phyloP scores from a whole-genome alignment of 805 yeast species.

The Wickerhamomyces subpelliculosus region DNA sequence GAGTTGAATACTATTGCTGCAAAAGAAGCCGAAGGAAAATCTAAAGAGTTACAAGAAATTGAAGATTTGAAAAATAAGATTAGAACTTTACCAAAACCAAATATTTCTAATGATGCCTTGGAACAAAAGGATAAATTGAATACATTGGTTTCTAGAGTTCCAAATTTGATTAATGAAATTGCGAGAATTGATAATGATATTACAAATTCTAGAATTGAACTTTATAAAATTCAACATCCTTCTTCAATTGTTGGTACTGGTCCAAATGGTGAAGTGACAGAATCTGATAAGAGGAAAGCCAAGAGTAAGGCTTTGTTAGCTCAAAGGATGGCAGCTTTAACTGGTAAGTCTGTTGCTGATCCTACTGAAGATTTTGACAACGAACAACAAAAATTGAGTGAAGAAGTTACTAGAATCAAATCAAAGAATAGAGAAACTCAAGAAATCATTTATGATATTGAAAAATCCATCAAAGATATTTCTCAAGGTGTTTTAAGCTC shows the following conservation, averaged over 20 bases:
- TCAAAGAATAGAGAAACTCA: slow-evolving; percentile 50
- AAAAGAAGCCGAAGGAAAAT: slow-evolving; percentile 25
- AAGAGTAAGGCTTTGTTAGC: slow-evolving; percentile 70
- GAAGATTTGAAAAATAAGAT: slow-evolving; percentile 61
- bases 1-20: slow-evolving; percentile 59
- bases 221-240: slow-evolving; percentile 63
- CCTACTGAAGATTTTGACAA: slow-evolving; percentile 30
- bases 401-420: slow-evolving; percentile 44
- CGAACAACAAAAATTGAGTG: slow-evolving; percentile 35
- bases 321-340: slow-evolving; percentile 88
- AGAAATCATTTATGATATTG: slow-evolving; percentile 62
- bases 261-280: slow-evolving; percentile 80
- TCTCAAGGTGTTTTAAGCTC: slow-evolving; percentile 32
- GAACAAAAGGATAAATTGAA: slow-evolving; percentile 52
- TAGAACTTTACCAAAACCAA: slow-evolving; percentile 31
- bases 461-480: slow-evolving; percentile 59
- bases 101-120: slow-evolving; percentile 27
- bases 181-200: slow-evolving; percentile 61
- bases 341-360: slow-evolving; percentile 58
- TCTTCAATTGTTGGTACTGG: slow-evolving; percentile 76
- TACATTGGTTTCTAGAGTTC: slow-evolving; percentile 62
- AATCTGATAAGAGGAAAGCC: slow-evolving; percentile 72
- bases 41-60: slow-evolving; percentile 43
- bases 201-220: slow-evolving; percentile 55
- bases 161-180: slow-evolving; percentile 60